These are phyloP conservation scores for Cystobasidium slooffiae DNA, from an alignment of 1,284 basidiomycete genomes.

Conservation along the genomic window DNA sequence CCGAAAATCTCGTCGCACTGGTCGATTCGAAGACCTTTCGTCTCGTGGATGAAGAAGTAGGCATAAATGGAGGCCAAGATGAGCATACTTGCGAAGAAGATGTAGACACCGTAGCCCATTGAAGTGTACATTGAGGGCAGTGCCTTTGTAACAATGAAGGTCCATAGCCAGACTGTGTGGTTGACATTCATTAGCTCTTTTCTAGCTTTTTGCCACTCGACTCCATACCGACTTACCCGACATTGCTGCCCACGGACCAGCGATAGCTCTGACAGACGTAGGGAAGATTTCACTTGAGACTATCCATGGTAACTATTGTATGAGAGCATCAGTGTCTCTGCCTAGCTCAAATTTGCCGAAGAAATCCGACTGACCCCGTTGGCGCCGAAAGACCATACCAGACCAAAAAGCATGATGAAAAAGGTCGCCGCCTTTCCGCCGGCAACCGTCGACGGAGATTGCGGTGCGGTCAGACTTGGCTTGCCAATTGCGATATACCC, in stretches of 20 bases:
- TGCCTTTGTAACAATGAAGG: conserved; percentile 22
- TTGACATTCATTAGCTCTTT: not conserved
- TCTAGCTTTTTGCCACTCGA: not conserved
- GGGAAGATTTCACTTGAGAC: too few relatives aligned
- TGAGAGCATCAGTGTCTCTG: conserved; percentile 21
- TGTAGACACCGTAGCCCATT: conserved; percentile 41
- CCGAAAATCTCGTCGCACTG: conserved; percentile 7
- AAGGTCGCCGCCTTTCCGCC: conserved; percentile 46
- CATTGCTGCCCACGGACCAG: conserved; percentile 16
- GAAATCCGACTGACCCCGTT: not conserved
- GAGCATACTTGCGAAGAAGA: conserved; percentile 39
- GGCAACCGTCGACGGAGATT: conserved; percentile 24
- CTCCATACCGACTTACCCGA: not conserved
- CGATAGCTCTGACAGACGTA: conserved; percentile 8
- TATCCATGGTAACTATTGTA: conserved; percentile 21
- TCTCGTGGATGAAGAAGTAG: conserved; percentile 47
- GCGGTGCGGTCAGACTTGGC: conserved; percentile 19
- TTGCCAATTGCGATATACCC: conserved; percentile 46
- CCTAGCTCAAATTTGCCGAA: not conserved
- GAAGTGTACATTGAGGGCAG: conserved; percentile 11
- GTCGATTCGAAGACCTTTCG: conserved; percentile 21
- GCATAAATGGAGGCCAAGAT: conserved; percentile 36
- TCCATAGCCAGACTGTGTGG: conserved; percentile 14
- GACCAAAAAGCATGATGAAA: conserved; percentile 47
- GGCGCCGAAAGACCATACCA: conserved; percentile 15